phyloP scores from a whole-genome alignment of 1,284 basidiomycete species.

The Anthracocystis walkeri region DNA sequence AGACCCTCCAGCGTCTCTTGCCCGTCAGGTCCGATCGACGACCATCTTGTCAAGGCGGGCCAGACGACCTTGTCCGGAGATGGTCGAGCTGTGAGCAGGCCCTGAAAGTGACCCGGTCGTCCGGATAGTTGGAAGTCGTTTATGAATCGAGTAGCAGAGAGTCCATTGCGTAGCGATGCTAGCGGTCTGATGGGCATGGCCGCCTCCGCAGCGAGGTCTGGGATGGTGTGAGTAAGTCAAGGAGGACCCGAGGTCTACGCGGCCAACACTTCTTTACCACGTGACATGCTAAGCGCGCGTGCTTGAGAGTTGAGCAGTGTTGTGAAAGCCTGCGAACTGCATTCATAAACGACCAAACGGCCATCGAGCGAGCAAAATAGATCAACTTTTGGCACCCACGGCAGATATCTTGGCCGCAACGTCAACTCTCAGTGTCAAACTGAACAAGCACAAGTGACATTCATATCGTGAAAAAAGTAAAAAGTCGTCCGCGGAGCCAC shows the following conservation, averaged over 20 bases:
- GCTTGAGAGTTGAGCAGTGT: no score
- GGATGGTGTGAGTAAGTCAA: slow-evolving; percentile 2
- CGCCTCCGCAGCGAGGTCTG: not conserved
- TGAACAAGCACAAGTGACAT: no score
- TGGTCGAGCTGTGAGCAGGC: slow-evolving; percentile 18
- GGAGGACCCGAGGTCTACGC: not conserved
- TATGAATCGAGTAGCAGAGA: slow-evolving; percentile 34
- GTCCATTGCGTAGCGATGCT: slow-evolving; percentile 19
- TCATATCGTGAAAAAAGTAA: no score
- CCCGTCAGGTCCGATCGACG: slow-evolving; percentile 18
- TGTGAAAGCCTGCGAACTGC: no score
- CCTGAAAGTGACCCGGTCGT: slow-evolving; percentile 33
- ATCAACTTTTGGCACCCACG: no score
- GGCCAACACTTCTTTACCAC: not conserved
- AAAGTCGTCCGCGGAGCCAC: no score
- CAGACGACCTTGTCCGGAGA: slow-evolving; percentile 34
- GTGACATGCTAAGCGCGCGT: slow-evolving; percentile 1
- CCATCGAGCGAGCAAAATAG: no score
- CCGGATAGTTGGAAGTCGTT: slow-evolving; percentile 22
- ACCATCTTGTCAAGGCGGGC: slow-evolving; percentile 47
- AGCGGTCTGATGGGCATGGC: slow-evolving; percentile 31
- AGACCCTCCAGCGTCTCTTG: slow-evolving; percentile 45
- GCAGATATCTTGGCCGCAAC: no score
- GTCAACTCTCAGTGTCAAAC: no score
- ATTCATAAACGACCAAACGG: no score